Evolutionary conservation across 75 land plant species (phyloP), one percentile per base, ranked within the genome.

Genomic region (Gnetum montanum): DNA sequence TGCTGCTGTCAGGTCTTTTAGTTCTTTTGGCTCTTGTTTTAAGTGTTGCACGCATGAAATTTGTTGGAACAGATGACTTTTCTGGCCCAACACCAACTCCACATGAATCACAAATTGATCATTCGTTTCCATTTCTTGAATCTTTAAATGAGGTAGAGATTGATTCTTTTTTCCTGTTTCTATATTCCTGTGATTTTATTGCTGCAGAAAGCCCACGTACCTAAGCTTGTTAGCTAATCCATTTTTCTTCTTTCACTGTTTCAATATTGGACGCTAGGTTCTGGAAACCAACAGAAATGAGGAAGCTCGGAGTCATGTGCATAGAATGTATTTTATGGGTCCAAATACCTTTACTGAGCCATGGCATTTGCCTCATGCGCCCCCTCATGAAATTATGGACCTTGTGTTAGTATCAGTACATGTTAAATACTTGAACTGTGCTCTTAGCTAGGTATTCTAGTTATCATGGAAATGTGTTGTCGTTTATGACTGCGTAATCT

Each of bases 301-400:
- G 59, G 98, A 94, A 64, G 85, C 98, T 13, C 89, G 82, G 50
- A 87, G 73, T 63, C 98, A 94, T 68, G 95, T 94, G 34, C 87
- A 94, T 46, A 77, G 98, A 54, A 75, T 94, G 80, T 94, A 84
- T 53, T 94, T 94, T 56, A 79, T 83, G 85, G 95, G 98, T 46
- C 73, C 77, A 22, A 94, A 94, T 67, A 85, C 98, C 24, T 88
- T 94, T 46, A 71, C 79, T 54, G 82, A 85, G 68, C 98, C 98
- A 23, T 94, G 98, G 98, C 87, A 94, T 58, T 78, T 94, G 34
- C 87, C 98, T 25, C 90, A 83, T 43, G 64, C 98, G 18, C 98
- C 98, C 36, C 98, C 98, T 10, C 80, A 83, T 34, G 90, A 88
- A 62, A 69, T 94, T 27, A 72, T 66, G 46, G 95, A 94, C 48